A percentile compares a stretch with the other conserved stretches of the same genome.
Conservation (phyloP, 169 alveolate species). For the Plasmodium gallinaceum region DNA sequence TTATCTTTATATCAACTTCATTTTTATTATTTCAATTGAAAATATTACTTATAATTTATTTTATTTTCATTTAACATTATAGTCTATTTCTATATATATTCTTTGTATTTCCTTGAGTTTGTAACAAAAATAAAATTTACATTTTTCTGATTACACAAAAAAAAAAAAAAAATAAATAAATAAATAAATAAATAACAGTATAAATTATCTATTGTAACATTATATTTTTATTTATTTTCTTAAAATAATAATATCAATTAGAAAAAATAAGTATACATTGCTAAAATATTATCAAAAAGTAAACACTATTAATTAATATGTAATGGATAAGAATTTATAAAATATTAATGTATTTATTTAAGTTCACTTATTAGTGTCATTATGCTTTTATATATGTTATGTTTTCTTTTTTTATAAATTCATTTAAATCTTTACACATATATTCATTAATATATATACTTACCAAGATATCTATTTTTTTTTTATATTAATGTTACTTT, state of each 20-base stretch:
- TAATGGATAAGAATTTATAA: neutral
- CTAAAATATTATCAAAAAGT: no score
- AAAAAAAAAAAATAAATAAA: conserved; percentile 10
- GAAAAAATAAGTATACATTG: no score
- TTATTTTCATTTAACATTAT: neutral
- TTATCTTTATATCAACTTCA: conserved; percentile 6
- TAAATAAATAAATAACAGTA: neutral
- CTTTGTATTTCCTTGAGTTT: conserved; percentile 5
- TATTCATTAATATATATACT: neutral
- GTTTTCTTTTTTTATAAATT: neutral
- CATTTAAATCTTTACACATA: no score
- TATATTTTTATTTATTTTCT: neutral
- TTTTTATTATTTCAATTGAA: neutral
- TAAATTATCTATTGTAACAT: neutral
- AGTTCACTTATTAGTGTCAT: neutral
- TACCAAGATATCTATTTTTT: neutral
- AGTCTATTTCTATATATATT: neutral
- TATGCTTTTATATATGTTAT: neutral
- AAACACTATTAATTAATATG: no score
- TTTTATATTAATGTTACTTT: neutral
- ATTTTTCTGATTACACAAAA: conserved; percentile 7
- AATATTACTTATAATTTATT: neutral
- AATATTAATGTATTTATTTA: neutral
- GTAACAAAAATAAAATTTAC: conserved; percentile 4
- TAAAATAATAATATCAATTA: neutral